These are phyloP conservation scores for Poronia punctata DNA, from an alignment of 495 filamentous ascomycete species.

Conservation along the genomic window DNA sequence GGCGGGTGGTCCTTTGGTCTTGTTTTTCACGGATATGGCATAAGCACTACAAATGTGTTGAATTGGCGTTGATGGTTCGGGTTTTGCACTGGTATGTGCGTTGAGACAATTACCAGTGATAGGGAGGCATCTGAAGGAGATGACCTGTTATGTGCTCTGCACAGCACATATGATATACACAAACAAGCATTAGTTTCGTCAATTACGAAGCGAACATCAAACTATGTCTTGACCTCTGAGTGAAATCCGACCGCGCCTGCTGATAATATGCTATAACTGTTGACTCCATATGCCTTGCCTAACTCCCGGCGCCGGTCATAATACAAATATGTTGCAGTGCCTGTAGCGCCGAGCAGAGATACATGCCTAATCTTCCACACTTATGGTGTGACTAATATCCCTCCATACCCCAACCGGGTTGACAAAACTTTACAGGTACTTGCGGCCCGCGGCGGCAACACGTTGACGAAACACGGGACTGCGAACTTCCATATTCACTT, in stretches of 20 bases:
- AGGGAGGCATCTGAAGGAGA: slow-evolving; percentile 9
- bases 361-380: too few species aligned
- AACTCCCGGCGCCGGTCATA: background rate
- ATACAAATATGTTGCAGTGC: background rate
- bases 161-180: slow-evolving; percentile 1
- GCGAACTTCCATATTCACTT: slow-evolving; percentile 69
- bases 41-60: slow-evolving; percentile 21
- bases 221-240: too few species aligned
- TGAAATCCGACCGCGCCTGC: too few species aligned
- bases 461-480: slow-evolving; percentile 77
- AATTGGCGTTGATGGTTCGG: slow-evolving; percentile 25
- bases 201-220: too few species aligned
- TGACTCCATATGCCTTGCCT: slow-evolving; percentile 2
- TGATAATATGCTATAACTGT: too few species aligned
- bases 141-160: slow-evolving; percentile 5
- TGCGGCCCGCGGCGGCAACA: slow-evolving; percentile 82
- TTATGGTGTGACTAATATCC: too few species aligned
- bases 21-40: slow-evolving; percentile 21
- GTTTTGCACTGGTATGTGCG: slow-evolving; percentile 16
- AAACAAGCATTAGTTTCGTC: too few species aligned
- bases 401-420: background rate
- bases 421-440: slow-evolving; percentile 59
- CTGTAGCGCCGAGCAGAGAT: too few species aligned
- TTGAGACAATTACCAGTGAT: slow-evolving; percentile 14
- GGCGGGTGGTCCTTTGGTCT: slow-evolving; percentile 14